Conservation (phyloP, 352 stramenopile species). For the Phytophthora uliginosa region DNA sequence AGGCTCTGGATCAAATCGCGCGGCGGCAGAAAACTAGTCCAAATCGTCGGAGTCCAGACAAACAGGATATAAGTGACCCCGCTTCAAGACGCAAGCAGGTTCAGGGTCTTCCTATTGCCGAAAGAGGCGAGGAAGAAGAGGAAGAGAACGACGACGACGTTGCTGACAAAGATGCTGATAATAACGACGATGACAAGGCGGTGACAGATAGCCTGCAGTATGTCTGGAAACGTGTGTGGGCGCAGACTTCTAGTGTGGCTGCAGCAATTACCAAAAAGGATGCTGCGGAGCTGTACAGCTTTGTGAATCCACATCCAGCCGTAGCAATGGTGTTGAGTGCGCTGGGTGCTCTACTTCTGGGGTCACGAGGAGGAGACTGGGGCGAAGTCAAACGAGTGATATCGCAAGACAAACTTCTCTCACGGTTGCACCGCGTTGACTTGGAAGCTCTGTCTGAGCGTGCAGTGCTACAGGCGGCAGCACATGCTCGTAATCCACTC, state of each 20-base stretch:
- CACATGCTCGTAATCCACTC: conserved; percentile 70
- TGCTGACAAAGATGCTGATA: background rate
- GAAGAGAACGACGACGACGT: conserved; percentile 9
- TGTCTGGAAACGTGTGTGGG: conserved; percentile 56
- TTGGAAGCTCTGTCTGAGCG: conserved; percentile 44
- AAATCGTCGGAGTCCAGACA: conserved; percentile 20
- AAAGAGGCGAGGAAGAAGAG: conserved; percentile 31
- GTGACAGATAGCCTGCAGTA: conserved; percentile 18
- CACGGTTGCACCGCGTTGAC: conserved; percentile 55
- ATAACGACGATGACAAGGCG: conserved; percentile 1
- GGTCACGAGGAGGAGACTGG: conserved; percentile 45
- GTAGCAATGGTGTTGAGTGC: conserved; percentile 81
- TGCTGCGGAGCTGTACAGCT: conserved; percentile 84
- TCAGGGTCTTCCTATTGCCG: conserved; percentile 27
- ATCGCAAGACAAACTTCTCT: conserved; percentile 76
- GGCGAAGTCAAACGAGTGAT: conserved; percentile 63
- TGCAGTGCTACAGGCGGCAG: conserved; percentile 48
- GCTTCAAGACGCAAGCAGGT: conserved; percentile 3
- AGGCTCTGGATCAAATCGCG: conserved; percentile 60
- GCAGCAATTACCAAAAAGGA: conserved; percentile 69
- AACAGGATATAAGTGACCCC: conserved; percentile 1
- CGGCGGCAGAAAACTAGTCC: conserved; percentile 26
- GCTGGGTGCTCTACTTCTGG: conserved; percentile 65
- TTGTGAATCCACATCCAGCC: conserved; percentile 80
- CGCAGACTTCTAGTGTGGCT: conserved; percentile 35